A percentile compares a stretch with the other conserved stretches of the same genome.
These are phyloP conservation scores for Diaporthe longicolla DNA, from an alignment of 2,329 filamentous ascomycete genomes.

Conservation along the genomic window DNA sequence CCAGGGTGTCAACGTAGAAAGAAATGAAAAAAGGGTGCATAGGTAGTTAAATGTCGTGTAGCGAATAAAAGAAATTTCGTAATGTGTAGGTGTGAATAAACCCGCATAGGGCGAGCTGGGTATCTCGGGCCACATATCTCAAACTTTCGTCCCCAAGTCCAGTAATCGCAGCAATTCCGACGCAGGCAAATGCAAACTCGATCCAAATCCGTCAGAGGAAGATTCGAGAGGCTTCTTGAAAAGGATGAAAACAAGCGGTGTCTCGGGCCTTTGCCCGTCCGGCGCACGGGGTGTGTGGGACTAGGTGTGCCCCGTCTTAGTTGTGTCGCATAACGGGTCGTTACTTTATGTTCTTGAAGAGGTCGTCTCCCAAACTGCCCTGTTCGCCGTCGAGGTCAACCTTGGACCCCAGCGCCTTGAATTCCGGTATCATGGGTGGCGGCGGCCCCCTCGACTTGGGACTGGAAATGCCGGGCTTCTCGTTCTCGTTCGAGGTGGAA, in stretches of 20 bases:
- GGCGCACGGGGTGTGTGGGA: neutral
- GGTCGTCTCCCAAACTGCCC: conserved; percentile 63
- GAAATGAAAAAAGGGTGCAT: conserved; percentile 5
- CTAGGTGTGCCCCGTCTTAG: neutral
- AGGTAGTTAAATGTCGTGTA: conserved; percentile 37
- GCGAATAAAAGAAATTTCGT: conserved; percentile 33
- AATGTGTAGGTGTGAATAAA: conserved; percentile 43
- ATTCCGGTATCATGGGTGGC: conserved; percentile 73
- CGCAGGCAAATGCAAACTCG: conserved; percentile 36
- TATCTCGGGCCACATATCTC: conserved; percentile 50
- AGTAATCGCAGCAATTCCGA: conserved; percentile 31
- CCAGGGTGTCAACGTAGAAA: conserved; percentile 27
- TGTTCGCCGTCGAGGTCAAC: conserved; percentile 59
- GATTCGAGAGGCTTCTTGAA: conserved; percentile 21
- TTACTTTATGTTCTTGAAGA: conserved; percentile 73
- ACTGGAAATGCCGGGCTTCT: conserved; percentile 44
- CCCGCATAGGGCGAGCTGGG: conserved; percentile 48
- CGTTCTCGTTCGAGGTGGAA: conserved; percentile 54
- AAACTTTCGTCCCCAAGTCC: conserved; percentile 38
- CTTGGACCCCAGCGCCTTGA: conserved; percentile 66
- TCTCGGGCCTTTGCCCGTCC: conserved; percentile 15
- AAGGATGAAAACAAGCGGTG: conserved; percentile 30
- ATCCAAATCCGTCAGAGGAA: conserved; percentile 33
- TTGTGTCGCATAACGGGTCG: neutral
- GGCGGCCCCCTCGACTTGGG: conserved; percentile 63